A percentile compares a stretch with the other conserved stretches of the same genome.
phyloP scores from a whole-genome alignment of 2,329 filamentous ascomycete genomes.

The Monilinia aucupariae region DNA sequence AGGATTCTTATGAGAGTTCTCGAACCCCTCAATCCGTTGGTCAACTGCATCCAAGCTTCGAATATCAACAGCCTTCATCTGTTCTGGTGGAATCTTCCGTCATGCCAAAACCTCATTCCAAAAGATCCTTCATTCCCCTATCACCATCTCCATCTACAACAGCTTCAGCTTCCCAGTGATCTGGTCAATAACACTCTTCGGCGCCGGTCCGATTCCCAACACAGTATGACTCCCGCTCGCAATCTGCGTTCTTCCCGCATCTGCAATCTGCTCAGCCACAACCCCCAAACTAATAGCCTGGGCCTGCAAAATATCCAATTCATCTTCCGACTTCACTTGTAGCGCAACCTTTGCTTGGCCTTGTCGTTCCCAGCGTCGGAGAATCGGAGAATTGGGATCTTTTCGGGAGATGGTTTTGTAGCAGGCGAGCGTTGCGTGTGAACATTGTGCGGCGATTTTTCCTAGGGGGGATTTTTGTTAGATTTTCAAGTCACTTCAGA shows the following conservation, averaged over 20 bases:
- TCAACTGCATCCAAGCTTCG: not conserved
- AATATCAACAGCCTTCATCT: not conserved
- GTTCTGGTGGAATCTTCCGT: not conserved
- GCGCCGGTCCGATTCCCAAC: slow-evolving; percentile 74
- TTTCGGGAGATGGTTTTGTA: slow-evolving; percentile 73
- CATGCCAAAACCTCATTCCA: too few relatives aligned
- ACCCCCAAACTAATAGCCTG: slow-evolving; percentile 78
- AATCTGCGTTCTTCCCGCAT: slow-evolving; percentile 97
- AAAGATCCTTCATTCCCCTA: not conserved
- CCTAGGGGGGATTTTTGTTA: slow-evolving; percentile 47
- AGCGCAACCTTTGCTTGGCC: slow-evolving; percentile 94
- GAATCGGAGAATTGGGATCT: slow-evolving; percentile 52
- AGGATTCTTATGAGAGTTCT: not conserved
- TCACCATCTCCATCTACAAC: slow-evolving; percentile 46
- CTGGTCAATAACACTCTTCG: slow-evolving; percentile 78
- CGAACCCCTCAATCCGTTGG: not conserved
- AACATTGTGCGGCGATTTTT: slow-evolving; percentile 94
- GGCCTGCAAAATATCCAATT: slow-evolving; percentile 66
- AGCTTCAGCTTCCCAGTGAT: slow-evolving; percentile 83
- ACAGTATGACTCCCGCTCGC: slow-evolving; percentile 89
- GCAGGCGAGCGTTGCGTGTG: slow-evolving; percentile 93
- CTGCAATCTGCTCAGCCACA: slow-evolving; percentile 83
- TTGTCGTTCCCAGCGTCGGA: slow-evolving; percentile 76
- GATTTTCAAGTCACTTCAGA: not conserved
- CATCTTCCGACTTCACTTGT: slow-evolving; percentile 81